These are phyloP conservation scores for Rehmannia glutinosa DNA, from an alignment of 257 asterid genomes.

Conservation along the genomic window DNA sequence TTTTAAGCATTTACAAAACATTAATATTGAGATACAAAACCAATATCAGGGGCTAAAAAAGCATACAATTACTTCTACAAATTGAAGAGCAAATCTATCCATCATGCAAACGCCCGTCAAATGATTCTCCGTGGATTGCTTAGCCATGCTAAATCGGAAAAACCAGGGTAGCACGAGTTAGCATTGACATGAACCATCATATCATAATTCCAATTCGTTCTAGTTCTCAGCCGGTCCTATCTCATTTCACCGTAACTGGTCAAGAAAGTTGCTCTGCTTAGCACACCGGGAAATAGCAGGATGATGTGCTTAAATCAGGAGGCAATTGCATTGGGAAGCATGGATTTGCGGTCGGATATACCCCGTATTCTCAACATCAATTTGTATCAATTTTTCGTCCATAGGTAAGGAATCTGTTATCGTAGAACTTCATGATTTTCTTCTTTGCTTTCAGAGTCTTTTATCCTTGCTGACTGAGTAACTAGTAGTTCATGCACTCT, in stretches of 20 bases:
- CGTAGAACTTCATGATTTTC: slow-evolving; percentile 29
- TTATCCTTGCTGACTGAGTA: slow-evolving; percentile 56
- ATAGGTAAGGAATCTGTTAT: neutral
- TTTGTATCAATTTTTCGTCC: too few relatives aligned
- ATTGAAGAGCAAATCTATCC: neutral
- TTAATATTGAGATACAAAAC: neutral
- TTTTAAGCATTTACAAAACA: too few relatives aligned
- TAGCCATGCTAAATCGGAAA: neutral
- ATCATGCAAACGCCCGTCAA: neutral
- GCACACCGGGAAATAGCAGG: too few relatives aligned
- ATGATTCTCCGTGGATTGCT: neutral
- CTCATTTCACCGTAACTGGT: too few relatives aligned
- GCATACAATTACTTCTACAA: neutral
- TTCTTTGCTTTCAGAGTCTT: slow-evolving; percentile 27
- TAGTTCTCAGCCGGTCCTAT: neutral
- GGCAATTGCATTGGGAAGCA: too few relatives aligned
- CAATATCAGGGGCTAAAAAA: too few relatives aligned
- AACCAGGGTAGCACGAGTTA: neutral
- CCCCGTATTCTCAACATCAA: too few relatives aligned
- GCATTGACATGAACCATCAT: too few relatives aligned
- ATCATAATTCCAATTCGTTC: neutral
- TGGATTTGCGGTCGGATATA: too few relatives aligned
- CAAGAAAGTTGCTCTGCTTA: too few relatives aligned
- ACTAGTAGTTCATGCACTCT: slow-evolving; percentile 68
- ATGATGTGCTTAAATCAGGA: too few relatives aligned